Base-by-base conservation (phyloP, 1,139 yeast genomes). In the Pichia sp. region DNA sequence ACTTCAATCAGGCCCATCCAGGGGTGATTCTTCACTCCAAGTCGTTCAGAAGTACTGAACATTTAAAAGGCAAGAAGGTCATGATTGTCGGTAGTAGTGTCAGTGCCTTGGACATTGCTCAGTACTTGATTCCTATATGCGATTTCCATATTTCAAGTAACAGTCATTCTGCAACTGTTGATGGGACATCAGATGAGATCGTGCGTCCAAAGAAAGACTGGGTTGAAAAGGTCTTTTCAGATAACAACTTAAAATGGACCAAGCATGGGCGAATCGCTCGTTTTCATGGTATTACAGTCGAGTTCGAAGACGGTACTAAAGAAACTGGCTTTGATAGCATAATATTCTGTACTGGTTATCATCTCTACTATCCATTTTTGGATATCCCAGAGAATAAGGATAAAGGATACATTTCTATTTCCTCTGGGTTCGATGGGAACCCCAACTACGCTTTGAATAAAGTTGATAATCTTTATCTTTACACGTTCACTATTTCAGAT, bases 51-150 rank as follows among this genome's bases (percentile, higher is more conserved):
- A 72, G 70, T 12, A 60, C 67, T 5, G 42, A 52, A 0, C 64
- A 64, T 1, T 65, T 76, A 3, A 65, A 63, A 29, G 73, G 69
- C 55, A 72, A 78, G 61, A 75, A 74, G 36, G 79, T 79, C 2
- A 65, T 81, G 51, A 69, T 80, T 40, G 74, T 81, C 45, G 85
- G 85, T 5, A 78, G 79, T 1, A 73, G 80, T 51, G 69, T 80
- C 45, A 75, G 80, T 63, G 78, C 84, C 2, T 70, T 78, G 36
- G 83, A 81, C 63, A 63, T 80, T 9, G 66, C 79, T 16, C 84
- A 81, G 60, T 79, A 81, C 57, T 64, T 78, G 10, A 67, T 71
- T n/a, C 79, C 81, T 0, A 66, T 71, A 6, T 46, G 70, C 71
- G 45, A 50, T 34, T 33, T 46, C 4, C 48, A 48, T 29, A 48